These are phyloP conservation scores for Cyberlindnera galapagoensis DNA, from an alignment of 805 yeast species.

Conservation along the genomic window DNA sequence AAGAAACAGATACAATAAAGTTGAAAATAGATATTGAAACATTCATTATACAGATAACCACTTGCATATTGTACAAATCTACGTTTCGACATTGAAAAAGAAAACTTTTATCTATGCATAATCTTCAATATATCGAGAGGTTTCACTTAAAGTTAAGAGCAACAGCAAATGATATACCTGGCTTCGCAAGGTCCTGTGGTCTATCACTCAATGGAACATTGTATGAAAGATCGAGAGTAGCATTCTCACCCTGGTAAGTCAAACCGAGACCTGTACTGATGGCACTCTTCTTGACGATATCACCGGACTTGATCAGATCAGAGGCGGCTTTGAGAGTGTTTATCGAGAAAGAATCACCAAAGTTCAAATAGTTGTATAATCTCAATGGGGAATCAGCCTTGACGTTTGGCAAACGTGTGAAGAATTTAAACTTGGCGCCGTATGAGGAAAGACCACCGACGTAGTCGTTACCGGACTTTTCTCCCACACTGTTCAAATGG, in stretches of 20 bases:
- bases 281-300: constrained; percentile 29
- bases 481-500: constrained; percentile 51
- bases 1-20: constrained; percentile 5
- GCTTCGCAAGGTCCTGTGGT: constrained; percentile 37
- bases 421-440: constrained; percentile 44
- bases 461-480: constrained; percentile 37
- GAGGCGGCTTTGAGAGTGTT: constrained; percentile 14
- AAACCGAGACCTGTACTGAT: constrained; percentile 46
- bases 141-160: constrained; percentile 34
- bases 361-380: constrained; percentile 52
- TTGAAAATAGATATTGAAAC: not conserved
- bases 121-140: too few relatives aligned
- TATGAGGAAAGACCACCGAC: constrained; percentile 52
- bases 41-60: not conserved
- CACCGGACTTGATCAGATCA: constrained; percentile 16
- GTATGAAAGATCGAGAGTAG: constrained; percentile 49
- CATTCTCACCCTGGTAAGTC: constrained; percentile 44
- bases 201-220: constrained; percentile 46
- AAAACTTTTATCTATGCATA: not conserved
- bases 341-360: constrained; percentile 42
- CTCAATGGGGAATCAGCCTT: constrained; percentile 41
- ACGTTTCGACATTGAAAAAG: not conserved
- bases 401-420: constrained; percentile 47
- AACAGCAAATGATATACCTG: constrained; percentile 51
- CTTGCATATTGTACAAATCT: too few relatives aligned